A percentile compares a stretch with the other conserved stretches of the same genome.
Evolutionary conservation across 2,329 filamentous ascomycete species (phyloP).

Genomic region (Alternaria gansuensis): DNA sequence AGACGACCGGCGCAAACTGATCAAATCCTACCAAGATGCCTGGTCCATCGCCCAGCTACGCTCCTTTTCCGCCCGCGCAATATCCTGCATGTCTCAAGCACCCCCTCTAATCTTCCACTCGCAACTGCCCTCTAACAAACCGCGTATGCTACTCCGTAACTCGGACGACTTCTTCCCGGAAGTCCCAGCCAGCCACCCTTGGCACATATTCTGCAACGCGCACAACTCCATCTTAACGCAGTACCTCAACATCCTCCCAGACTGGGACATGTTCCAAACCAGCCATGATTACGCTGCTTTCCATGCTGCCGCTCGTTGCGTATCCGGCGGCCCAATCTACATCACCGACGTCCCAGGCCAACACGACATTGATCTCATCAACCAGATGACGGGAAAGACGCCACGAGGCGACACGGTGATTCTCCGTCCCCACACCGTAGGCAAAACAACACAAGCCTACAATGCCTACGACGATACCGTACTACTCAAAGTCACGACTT

Average conservation of each 20-base stretch:
- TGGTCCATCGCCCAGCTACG: slow-evolving; percentile 82
- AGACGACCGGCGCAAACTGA: slow-evolving; percentile 74
- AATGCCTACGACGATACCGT: slow-evolving; percentile 75
- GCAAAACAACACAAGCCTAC: slow-evolving; percentile 77
- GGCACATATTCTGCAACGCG: slow-evolving; percentile 95
- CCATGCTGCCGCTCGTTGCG: slow-evolving; percentile 87
- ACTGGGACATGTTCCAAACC: slow-evolving; percentile 81
- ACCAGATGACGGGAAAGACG: slow-evolving; percentile 81
- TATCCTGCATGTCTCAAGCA: slow-evolving; percentile 94
- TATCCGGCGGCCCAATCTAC: slow-evolving; percentile 91
- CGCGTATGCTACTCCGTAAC: slow-evolving; percentile 79
- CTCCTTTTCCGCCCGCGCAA: slow-evolving; percentile 78
- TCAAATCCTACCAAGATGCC: slow-evolving; percentile 80
- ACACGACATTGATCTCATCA: slow-evolving; percentile 78
- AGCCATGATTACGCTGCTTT: slow-evolving; percentile 76
- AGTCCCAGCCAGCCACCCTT: slow-evolving; percentile 80
- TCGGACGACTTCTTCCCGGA: slow-evolving; percentile 93
- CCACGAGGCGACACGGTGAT: slow-evolving; percentile 78
- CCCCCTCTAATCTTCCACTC: slow-evolving; percentile 87
- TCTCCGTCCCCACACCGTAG: slow-evolving; percentile 78
- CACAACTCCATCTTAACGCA: slow-evolving; percentile 85
- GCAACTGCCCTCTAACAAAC: slow-evolving; percentile 78
- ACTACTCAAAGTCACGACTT: slow-evolving; percentile 80
- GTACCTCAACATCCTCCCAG: slow-evolving; percentile 85
- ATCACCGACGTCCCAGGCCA: slow-evolving; percentile 89